Conservation (phyloP, 768 basidiomycete genomes). For the Dictyophora rubrovolvata region DNA sequence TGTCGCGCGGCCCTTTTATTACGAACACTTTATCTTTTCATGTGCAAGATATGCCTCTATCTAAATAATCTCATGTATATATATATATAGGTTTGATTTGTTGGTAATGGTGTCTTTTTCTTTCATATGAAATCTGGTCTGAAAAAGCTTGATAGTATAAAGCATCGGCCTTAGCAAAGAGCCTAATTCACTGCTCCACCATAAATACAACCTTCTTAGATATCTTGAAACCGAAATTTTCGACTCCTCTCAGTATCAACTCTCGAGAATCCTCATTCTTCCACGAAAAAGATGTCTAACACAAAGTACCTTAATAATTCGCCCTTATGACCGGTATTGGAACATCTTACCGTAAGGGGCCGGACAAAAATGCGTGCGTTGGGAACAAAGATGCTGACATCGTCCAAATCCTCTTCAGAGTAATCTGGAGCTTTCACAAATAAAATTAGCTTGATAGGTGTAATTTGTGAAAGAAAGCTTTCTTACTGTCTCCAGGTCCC, state of each 20-base stretch:
- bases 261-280: neutral
- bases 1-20: neutral
- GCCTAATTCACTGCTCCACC: neutral
- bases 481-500: conserved; percentile 11
- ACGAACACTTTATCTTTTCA: neutral
- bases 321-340: no score
- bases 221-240: neutral
- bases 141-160: no score
- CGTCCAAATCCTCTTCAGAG: neutral
- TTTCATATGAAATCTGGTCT: no score
- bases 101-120: no score
- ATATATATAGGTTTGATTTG: no score
- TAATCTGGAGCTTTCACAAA: neutral
- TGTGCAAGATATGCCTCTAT: no score
- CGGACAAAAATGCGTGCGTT: neutral
- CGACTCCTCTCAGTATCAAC: neutral
- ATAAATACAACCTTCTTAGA: neutral
- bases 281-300: neutral
- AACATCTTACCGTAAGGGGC: neutral
- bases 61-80: neutral
- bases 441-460: neutral
- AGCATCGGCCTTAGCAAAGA: no score
- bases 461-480: neutral
- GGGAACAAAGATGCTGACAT: neutral
- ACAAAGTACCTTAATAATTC: neutral